Evolutionary conservation across 2,329 filamentous ascomycete species (phyloP), one percentile per base, ranked within the genome.

Genomic region (Graphilbum fragrans): DNA sequence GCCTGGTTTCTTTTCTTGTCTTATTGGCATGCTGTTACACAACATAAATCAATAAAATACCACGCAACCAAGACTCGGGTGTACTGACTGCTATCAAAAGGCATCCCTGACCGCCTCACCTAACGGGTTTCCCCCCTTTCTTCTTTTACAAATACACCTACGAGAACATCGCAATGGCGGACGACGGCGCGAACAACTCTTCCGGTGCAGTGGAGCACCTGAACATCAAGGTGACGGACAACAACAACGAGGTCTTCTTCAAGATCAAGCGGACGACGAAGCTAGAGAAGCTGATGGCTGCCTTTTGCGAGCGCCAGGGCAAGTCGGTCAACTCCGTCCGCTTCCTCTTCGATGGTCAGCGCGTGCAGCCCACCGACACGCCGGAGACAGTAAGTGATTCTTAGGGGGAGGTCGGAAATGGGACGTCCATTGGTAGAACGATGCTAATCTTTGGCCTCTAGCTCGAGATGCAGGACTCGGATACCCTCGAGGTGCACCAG

Each of bases 241-340:
- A 94, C 68, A 95, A 95, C 69, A 98, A 98, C 61, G 92, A 98
- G 60, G 90, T 98, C 54, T 98, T 96, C 64, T 98, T 98, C 72
- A 98, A 98, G 72, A 98, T 98, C 69, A 98, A 98, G 80, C 78
- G 88, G 31, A 87, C 82, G 19, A 98, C 92, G 1, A 85, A 87
- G 60, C 76, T 98, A 2, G 92, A 94, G 67, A 98, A 98, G 70
- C 72, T 98, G 42, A 98, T 98, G 92, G 82, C 86, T 47, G 92
- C 92, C 18, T 98, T 96, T 62, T 98, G 92, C 63, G 90, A 96
- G 52, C 78, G 92, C 20, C 88, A 95, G 60, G 92, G 92, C 53
- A 96, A 96, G 70, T 77, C 81, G 27, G 67, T 80, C 7, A 76
- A 70, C 27, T 90, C 85, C 5, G 90, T 96, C 37, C 82, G 92